A percentile compares a stretch with the other conserved stretches of the same genome.
phyloP scores from a whole-genome alignment of 164 flowering plant genomes.

The Chloranthus sessilifolius region DNA sequence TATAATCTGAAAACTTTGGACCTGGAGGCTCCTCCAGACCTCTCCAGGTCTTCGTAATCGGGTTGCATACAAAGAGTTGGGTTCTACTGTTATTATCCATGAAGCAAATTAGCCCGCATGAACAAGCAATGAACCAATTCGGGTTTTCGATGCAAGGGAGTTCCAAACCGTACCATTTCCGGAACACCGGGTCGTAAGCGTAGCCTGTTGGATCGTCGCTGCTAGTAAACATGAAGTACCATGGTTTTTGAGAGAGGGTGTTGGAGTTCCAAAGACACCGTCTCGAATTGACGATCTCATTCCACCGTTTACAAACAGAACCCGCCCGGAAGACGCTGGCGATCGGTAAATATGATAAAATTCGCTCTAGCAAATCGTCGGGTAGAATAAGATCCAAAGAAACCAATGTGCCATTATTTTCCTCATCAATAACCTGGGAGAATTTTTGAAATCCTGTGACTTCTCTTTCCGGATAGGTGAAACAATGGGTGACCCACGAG shows the following conservation, averaged over 20 bases:
- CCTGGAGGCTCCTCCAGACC: conserved; percentile 61
- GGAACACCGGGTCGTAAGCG: conserved; percentile 73
- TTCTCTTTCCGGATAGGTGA: conserved; percentile 13
- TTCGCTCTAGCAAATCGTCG: conserved; percentile 81
- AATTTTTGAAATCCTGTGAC: conserved; percentile 32
- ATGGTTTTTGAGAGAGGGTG: conserved; percentile 56
- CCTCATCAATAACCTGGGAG: conserved; percentile 43
- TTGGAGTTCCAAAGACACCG: conserved; percentile 62
- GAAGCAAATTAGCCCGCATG: conserved; percentile 78
- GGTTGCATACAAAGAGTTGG: conserved; percentile 68
- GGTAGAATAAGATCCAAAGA: conserved; percentile 63
- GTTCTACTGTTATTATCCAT: conserved; percentile 70
- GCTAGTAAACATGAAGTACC: conserved; percentile 95
- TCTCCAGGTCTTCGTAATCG: conserved; percentile 50
- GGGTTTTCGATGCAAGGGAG: conserved; percentile 65
- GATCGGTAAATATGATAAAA: conserved; percentile 66
- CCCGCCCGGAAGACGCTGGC: conserved; percentile 80
- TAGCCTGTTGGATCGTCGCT: conserved; percentile 73
- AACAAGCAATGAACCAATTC: conserved; percentile 68
- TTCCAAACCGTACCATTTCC: conserved; percentile 77
- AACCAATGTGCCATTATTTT: conserved; percentile 26
- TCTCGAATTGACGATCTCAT: conserved; percentile 56
- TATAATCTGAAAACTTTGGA: conserved; percentile 63
- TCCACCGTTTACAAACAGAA: conserved; percentile 85
- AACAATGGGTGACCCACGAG: conserved; percentile 21